Base-by-base conservation (phyloP, 2,329 filamentous ascomycete species). In the Pseudocercospora pini-densiflorae region DNA sequence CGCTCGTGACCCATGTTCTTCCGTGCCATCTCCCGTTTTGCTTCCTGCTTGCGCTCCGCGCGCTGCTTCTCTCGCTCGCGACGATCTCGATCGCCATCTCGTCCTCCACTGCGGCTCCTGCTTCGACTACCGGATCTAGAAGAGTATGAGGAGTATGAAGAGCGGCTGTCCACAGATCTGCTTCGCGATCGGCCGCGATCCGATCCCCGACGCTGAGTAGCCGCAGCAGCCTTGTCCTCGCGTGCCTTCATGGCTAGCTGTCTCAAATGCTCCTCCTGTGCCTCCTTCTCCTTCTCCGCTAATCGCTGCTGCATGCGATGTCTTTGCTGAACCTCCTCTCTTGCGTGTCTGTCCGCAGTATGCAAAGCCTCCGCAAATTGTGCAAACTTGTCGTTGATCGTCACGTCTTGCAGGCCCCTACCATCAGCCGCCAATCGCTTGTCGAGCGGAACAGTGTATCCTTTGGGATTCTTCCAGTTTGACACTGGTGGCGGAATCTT, bases 401-500 rank as follows among this genome's bases (percentile, higher is more conserved):
- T 91, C 49, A 97, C 89, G 77, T 99, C 95, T 79, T 97, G 93
- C 69, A 99, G 78, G 0, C 93, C 93, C 74, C 95, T 87, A 12
- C 95, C 95, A 78, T 98, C 94, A 8, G 95, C 94, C 19, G 95
- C 95, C 72, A 99, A 82, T 77, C 95, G 90, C 83, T 99, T 99
- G 79, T 99, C 95, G 60, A 99, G 80, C 0, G 95, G 93, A 0
- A 99, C 92, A 0, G 95, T 99, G 77, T 97, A 99, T 74, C 95
- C 95, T 82, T 98, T 98, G 0, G 94, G 92, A 79, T 99, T 99
- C 87, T 99, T 99, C 95, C 95, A 99, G 79, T 98, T 98, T 21
- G 92, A 97, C 1, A 99, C 90, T 0, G 94, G 92, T 2, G 94
- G 93, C 0, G 90, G 90, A 33, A 92, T 97, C 76, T 90, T 93